Conservation (phyloP, 2,329 filamentous ascomycete genomes). For the Eutypa lata region DNA sequence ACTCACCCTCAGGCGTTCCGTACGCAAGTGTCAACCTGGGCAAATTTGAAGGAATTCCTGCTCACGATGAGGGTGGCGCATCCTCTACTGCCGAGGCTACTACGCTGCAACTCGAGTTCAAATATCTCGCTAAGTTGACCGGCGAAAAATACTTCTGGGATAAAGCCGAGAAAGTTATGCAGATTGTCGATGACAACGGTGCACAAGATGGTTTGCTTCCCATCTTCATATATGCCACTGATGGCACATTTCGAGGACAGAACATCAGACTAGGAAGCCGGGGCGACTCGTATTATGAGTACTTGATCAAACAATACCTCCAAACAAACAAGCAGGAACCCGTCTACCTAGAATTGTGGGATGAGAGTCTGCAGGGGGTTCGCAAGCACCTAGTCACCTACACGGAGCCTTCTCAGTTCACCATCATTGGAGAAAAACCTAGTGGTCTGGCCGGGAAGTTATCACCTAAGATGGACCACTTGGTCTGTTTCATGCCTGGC, state of each 20-base stretch:
- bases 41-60: constrained; percentile 70
- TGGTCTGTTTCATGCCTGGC: constrained; percentile 96
- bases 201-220: constrained; percentile 80
- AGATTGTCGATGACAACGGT: constrained; percentile 81
- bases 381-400: constrained; percentile 93
- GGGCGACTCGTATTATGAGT: constrained; percentile 98
- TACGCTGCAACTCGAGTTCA: constrained; percentile 91
- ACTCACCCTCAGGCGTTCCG: constrained; percentile 81
- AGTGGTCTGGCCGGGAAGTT: constrained; percentile 64
- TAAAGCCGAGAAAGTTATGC: constrained; percentile 84
- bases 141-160: constrained; percentile 93
- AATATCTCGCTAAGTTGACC: constrained; percentile 91
- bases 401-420: constrained; percentile 73
- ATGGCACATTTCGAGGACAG: constrained; percentile 73
- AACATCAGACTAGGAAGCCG: constrained; percentile 92
- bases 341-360: constrained; percentile 90
- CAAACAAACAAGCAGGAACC: constrained; percentile 86
- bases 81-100: constrained; percentile 94
- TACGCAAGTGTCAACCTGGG: constrained; percentile 88
- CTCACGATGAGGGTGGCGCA: constrained; percentile 81
- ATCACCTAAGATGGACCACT: constrained; percentile 93
- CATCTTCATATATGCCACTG: constrained; percentile 81
- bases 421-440: constrained; percentile 85
- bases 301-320: constrained; percentile 96
- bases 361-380: constrained; percentile 78